Percentiles rank a stretch among this genome's conserved stretches.
Evolutionary conservation across 495 filamentous ascomycete genomes (phyloP).

Genomic region (Aspergillus indologenus): DNA sequence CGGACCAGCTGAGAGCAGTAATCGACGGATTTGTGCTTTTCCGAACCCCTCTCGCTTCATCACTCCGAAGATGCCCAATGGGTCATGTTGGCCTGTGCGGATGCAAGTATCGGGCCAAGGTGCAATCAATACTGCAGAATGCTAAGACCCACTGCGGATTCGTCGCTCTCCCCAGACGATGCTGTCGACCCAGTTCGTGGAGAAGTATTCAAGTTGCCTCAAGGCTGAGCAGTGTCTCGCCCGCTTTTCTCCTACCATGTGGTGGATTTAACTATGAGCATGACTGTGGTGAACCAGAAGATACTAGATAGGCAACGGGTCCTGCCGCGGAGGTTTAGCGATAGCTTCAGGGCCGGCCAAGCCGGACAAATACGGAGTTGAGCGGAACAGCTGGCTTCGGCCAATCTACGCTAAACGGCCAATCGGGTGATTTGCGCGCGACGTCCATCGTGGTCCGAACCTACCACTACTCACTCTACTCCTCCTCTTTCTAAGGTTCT

Average conservation of each 20-base stretch:
- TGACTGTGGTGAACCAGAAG: no score
- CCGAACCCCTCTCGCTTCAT: neutral
- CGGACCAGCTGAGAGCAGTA: neutral
- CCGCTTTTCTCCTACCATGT: neutral
- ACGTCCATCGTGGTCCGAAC: neutral
- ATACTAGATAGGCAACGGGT: neutral
- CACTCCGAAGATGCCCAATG: neutral
- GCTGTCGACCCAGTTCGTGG: no score
- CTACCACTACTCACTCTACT: neutral
- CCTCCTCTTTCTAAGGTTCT: no score
- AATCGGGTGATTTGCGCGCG: constrained; percentile 4
- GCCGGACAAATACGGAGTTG: constrained; percentile 6
- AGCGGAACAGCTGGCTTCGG: neutral
- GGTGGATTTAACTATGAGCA: no score
- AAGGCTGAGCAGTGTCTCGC: no score
- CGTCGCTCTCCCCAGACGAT: no score
- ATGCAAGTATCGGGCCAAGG: neutral
- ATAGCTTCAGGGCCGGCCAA: neutral
- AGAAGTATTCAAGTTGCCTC: neutral
- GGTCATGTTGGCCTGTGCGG: neutral
- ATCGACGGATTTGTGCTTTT: neutral
- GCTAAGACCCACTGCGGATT: neutral
- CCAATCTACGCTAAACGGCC: neutral
- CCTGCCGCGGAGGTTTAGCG: neutral
- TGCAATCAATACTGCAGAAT: neutral